Percentiles rank a stretch among this genome's conserved stretches.
Conservation (phyloP, 768 basidiomycete species). For the Pleurotus djamor region DNA sequence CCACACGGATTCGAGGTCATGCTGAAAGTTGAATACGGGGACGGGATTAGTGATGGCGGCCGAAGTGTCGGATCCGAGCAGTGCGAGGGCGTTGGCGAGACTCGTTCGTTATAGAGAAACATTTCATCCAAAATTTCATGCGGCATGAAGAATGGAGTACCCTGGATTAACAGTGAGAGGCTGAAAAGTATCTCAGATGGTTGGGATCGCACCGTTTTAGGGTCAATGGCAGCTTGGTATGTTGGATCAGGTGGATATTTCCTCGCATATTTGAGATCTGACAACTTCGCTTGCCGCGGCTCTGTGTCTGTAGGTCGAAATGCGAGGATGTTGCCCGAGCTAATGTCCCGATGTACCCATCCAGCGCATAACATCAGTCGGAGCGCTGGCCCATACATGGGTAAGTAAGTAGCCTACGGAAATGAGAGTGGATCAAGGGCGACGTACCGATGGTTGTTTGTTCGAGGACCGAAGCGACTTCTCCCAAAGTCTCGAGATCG, state of each 20-base stretch:
- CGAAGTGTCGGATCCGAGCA: background rate
- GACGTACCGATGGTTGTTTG: background rate
- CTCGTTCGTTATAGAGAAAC: background rate
- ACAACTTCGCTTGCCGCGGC: background rate
- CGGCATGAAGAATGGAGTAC: slow-evolving; percentile 1
- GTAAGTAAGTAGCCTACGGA: background rate
- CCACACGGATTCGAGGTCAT: slow-evolving; percentile 4
- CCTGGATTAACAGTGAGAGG: background rate
- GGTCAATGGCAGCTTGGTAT: background rate
- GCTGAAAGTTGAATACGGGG: background rate
- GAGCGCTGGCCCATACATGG: background rate
- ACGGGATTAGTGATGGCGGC: background rate
- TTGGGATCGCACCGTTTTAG: background rate
- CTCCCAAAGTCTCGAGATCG: background rate
- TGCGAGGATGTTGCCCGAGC: background rate
- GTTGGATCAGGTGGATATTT: background rate
- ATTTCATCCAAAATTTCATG: background rate
- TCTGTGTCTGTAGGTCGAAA: background rate
- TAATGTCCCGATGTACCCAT: slow-evolving; percentile 4
- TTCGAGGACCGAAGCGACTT: background rate
- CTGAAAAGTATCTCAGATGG: background rate
- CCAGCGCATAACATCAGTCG: slow-evolving; percentile 3
- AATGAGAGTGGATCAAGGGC: background rate
- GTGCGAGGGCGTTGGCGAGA: background rate
- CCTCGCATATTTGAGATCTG: background rate